Conservation (phyloP, 306 rosid species). For the Dicorynia guianensis region DNA sequence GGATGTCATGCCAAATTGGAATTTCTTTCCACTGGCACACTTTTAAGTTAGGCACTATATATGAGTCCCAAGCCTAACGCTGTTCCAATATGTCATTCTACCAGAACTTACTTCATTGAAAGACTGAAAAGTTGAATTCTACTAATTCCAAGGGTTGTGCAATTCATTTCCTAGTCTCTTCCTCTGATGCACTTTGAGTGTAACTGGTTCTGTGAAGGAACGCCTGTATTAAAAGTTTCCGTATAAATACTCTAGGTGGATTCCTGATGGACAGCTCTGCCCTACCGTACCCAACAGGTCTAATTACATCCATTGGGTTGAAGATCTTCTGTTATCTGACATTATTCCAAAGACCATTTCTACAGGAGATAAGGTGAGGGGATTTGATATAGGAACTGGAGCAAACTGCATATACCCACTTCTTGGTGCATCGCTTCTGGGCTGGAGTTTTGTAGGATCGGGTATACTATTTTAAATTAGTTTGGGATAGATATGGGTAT, state of each 20-base stretch:
- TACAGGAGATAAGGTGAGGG: slow-evolving; percentile 56
- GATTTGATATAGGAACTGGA: slow-evolving; percentile 96
- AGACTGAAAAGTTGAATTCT: too few species aligned
- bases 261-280: slow-evolving; percentile 93
- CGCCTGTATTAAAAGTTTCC: slow-evolving; percentile 9
- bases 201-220: slow-evolving; percentile 11
- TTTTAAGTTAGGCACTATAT: too few species aligned
- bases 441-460: slow-evolving; percentile 93
- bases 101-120: too few species aligned
- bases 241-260: slow-evolving; percentile 70
- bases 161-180: neutral
- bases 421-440: slow-evolving; percentile 85
- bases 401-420: slow-evolving; percentile 95
- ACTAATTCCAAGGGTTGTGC: neutral
- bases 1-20: too few species aligned
- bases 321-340: slow-evolving; percentile 75
- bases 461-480: slow-evolving; percentile 51
- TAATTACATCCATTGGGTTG: slow-evolving; percentile 91
- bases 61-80: too few species aligned
- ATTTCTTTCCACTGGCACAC: too few species aligned
- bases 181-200: neutral
- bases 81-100: too few species aligned
- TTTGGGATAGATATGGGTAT: neutral
- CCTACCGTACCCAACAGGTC: slow-evolving; percentile 95
- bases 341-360: slow-evolving; percentile 52